phyloP scores from a whole-genome alignment of 345 rosid genomes.

The Adansonia digitata region DNA sequence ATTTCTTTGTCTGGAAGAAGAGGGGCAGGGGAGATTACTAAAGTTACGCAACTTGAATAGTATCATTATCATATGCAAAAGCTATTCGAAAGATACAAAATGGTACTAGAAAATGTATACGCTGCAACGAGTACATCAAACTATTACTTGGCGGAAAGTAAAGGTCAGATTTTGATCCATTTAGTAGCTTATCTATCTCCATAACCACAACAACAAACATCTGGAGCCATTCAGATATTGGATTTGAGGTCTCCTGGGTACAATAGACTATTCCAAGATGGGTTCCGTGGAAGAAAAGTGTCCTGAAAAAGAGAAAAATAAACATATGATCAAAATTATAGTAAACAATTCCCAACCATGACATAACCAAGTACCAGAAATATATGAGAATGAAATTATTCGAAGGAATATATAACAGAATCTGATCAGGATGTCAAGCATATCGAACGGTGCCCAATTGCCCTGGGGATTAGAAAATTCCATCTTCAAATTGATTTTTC shows the following conservation, averaged over 20 bases:
- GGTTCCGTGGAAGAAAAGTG: slow-evolving; percentile 66
- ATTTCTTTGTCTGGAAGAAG: neutral
- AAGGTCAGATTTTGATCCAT: neutral
- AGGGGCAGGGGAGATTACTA: neutral
- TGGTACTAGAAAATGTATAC: neutral
- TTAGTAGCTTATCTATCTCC: neutral
- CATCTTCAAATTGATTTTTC: neutral
- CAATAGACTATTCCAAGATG: slow-evolving; percentile 50
- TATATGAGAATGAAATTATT: neutral
- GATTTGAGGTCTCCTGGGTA: slow-evolving; percentile 39
- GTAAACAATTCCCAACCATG: neutral
- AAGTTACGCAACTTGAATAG: neutral
- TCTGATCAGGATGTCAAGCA: neutral
- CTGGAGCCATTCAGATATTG: slow-evolving; percentile 26
- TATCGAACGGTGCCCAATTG: neutral
- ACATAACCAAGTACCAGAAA: neutral
- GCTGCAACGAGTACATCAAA: neutral
- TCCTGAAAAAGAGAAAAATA: slow-evolving; percentile 36
- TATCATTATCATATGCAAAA: neutral
- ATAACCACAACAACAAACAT: neutral
- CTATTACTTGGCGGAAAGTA: neutral
- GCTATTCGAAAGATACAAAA: neutral
- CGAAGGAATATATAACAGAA: neutral
- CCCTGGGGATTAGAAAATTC: neutral
- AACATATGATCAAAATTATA: neutral